Evolutionary conservation across 106 monocot species (phyloP).

Genomic region (Gastrodia elata): DNA sequence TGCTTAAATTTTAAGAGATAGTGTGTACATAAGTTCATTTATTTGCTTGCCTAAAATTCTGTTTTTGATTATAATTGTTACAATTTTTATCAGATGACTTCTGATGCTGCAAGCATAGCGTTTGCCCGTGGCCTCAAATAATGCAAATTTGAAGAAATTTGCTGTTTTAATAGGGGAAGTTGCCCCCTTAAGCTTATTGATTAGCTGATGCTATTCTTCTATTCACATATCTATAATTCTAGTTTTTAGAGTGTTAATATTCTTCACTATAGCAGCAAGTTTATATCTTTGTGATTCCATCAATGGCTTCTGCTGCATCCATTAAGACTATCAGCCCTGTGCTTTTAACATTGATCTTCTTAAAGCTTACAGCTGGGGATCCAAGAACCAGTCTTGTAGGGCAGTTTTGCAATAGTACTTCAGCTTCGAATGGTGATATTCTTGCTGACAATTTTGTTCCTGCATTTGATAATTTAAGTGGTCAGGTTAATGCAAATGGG

Average conservation of each 20-base stretch:
- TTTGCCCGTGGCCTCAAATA: neutral
- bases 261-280: neutral
- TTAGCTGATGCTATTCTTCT: neutral
- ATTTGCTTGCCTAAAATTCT: neutral
- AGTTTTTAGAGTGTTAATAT: neutral
- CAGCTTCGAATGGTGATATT: slow-evolving; percentile 13
- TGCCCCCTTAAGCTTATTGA: neutral
- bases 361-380: slow-evolving; percentile 18
- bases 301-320: neutral
- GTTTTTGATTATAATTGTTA: neutral
- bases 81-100: neutral
- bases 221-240: neutral
- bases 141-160: neutral
- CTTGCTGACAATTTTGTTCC: slow-evolving; percentile 42
- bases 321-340: neutral
- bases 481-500: slow-evolving; percentile 28
- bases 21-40: neutral
- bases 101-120: neutral
- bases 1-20: neutral
- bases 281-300: slow-evolving; percentile 2
- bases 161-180: neutral
- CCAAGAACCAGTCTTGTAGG: slow-evolving; percentile 27
- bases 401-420: slow-evolving; percentile 21
- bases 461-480: slow-evolving; percentile 42
- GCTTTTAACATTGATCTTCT: slow-evolving; percentile 12